Evolutionary conservation across 2,329 filamentous ascomycete genomes (phyloP).

Genomic region (Proliferodiscus dingleyae): DNA sequence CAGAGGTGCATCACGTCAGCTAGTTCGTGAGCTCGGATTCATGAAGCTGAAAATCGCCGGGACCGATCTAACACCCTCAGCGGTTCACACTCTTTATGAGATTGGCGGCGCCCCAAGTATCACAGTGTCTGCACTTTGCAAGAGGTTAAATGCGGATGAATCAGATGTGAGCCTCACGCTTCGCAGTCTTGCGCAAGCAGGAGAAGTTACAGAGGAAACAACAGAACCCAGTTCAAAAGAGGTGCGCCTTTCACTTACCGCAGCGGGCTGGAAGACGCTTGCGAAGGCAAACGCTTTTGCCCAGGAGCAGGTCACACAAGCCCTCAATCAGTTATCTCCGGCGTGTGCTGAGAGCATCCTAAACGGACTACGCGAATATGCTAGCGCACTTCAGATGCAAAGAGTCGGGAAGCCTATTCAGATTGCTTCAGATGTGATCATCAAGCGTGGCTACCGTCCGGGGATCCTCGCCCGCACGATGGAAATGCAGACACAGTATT

Average conservation of each 20-base stretch:
- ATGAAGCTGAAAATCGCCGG: constrained; percentile 19
- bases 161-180: constrained; percentile 13
- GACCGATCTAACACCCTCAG: constrained; percentile 18
- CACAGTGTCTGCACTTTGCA: constrained; percentile 15
- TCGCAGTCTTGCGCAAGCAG: constrained; percentile 14
- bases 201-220: constrained; percentile 11
- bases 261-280: constrained; percentile 15
- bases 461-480: constrained; percentile 13
- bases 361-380: constrained; percentile 3
- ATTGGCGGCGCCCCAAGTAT: constrained; percentile 17
- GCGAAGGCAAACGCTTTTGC: constrained; percentile 18
- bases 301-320: constrained; percentile 17
- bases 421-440: constrained; percentile 11
- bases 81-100: constrained; percentile 26
- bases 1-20: constrained; percentile 22
- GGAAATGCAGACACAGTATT: too few species aligned
- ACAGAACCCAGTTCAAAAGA: constrained; percentile 1
- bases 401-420: not conserved
- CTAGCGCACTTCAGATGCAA: not conserved
- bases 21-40: constrained; percentile 29
- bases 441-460: constrained; percentile 26
- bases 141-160: constrained; percentile 17
- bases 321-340: constrained; percentile 15
- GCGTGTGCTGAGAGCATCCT: constrained; percentile 1
- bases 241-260: constrained; percentile 15